Percentiles rank a stretch among this genome's conserved stretches.
phyloP scores from a whole-genome alignment of 2,329 filamentous ascomycete genomes.

The Dryadomyces quercivorus region DNA sequence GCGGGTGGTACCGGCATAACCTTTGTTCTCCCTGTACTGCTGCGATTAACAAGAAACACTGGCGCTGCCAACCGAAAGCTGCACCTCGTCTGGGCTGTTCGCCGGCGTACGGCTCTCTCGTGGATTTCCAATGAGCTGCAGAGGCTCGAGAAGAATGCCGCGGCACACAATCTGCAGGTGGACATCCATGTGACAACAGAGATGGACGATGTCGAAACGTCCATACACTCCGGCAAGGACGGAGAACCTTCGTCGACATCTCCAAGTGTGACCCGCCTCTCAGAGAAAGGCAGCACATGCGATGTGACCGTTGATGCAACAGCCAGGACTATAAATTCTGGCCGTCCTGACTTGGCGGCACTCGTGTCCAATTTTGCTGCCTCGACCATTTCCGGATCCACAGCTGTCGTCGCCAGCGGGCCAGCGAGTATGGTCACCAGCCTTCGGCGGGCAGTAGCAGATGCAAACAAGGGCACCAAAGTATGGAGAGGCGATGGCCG shows the following conservation, averaged over 20 bases:
- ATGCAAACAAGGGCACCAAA: conserved; percentile 34
- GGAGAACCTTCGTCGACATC: too few relatives aligned
- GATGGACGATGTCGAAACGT: too few relatives aligned
- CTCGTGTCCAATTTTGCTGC: conserved; percentile 37
- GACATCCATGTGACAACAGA: conserved; percentile 3
- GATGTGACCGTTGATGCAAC: not conserved
- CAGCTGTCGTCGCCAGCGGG: conserved; percentile 47
- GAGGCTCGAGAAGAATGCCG: conserved; percentile 25
- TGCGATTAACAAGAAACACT: conserved; percentile 22
- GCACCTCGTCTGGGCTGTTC: conserved; percentile 55
- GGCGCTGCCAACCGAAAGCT: conserved; percentile 24
- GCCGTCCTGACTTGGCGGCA: conserved; percentile 30
- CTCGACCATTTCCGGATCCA: conserved; percentile 32
- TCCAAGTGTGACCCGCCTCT: too few relatives aligned
- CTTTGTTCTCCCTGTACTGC: conserved; percentile 39
- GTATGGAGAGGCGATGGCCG: conserved; percentile 47
- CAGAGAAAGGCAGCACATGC: not conserved
- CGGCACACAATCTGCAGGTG: conserved; percentile 14
- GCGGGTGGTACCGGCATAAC: conserved; percentile 48
- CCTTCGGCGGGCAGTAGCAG: conserved; percentile 39
- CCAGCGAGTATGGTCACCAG: conserved; percentile 49
- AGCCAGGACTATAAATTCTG: not conserved
- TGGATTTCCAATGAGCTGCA: conserved; percentile 32
- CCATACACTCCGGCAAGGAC: conserved; percentile 11
- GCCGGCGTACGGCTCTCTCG: conserved; percentile 37